Evolutionary conservation across 257 asterid genomes (phyloP), one percentile per base, ranked within the genome.

Genomic region (Forsythia suspensa): DNA sequence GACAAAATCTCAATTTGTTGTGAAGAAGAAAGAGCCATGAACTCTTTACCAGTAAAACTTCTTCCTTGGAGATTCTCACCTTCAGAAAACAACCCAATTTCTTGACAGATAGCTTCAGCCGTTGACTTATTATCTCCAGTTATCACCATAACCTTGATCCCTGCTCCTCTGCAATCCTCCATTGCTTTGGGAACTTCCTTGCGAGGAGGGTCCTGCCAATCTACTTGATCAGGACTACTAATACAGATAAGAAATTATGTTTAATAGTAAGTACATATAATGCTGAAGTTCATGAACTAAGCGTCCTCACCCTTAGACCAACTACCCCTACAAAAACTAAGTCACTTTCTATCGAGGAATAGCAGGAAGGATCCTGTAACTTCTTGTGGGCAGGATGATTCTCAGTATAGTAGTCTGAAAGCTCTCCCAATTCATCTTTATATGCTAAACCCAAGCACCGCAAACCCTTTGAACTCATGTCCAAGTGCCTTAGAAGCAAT

Each of bases 121-220:
- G 98, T 95, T 63, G 92, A 89, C 87, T 95, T 95, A 78, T 95
- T 92, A 85, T 95, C 98, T 59, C 98, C 98, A 4, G 98, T 95
- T 83, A 95, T 92, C 76, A 95, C 98, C 92, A 92, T 89, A 12
- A 95, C 97, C 66, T 85, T 84, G 69, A 95, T 95, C 76, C 98
- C 98, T 13, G 98, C 98, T 80, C 80, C 90, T 76, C 89, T 85
- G 79, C 98, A 95, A 55, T 89, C 97, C 70, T 91, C 91, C 29
- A 94, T 81, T 72, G 98, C 96, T 77, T 57, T 82, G 69, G 75
- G 83, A 84, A 95, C 96, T 89, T 92, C 98, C 79, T 90, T 94
- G 6, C 97, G 98, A 42, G 98, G 98, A 78, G 98, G 99, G 78
- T 95, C 98, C 98, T 94, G 89, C 77, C 34, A 76, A 76, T 69